Conservation (phyloP, 2,329 filamentous ascomycete genomes). For the Celoporthe dispersa region DNA sequence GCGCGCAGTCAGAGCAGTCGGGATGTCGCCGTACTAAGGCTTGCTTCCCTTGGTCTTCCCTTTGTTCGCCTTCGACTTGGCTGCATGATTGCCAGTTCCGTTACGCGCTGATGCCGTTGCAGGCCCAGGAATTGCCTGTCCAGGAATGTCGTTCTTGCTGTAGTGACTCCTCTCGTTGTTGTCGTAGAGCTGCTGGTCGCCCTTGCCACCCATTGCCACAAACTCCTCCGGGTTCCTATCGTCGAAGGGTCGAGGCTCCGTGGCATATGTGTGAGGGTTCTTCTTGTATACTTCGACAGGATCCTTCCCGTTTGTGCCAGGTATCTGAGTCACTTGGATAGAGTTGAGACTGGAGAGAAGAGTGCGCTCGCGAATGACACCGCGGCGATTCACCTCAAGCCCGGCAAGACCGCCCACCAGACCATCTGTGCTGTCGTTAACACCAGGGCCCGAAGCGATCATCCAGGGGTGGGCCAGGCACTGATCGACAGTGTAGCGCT, state of each 20-base stretch:
- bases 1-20: conserved; percentile 21
- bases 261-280: conserved; percentile 53
- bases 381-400: conserved; percentile 83
- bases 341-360: conserved; percentile 82
- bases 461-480: conserved; percentile 93
- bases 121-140: conserved; percentile 24
- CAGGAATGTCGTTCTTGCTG: conserved; percentile 44
- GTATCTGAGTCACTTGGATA: conserved; percentile 61
- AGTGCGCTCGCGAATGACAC: conserved; percentile 80
- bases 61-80: conserved; percentile 25
- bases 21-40: conserved; percentile 26
- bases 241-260: conserved; percentile 69
- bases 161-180: conserved; percentile 65
- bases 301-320: conserved; percentile 56
- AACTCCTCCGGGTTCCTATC: conserved; percentile 76
- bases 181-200: conserved; percentile 77
- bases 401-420: conserved; percentile 83
- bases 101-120: conserved; percentile 33
- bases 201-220: conserved; percentile 81
- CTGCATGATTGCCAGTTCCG: conserved; percentile 10
- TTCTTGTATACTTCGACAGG: conserved; percentile 77
- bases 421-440: conserved; percentile 88
- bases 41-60: conserved; percentile 28
- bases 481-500: conserved; percentile 85
- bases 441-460: conserved; percentile 61